Evolutionary conservation across 2,329 filamentous ascomycete genomes (phyloP).

Genomic region (Ophiostoma himal-ulmi): DNA sequence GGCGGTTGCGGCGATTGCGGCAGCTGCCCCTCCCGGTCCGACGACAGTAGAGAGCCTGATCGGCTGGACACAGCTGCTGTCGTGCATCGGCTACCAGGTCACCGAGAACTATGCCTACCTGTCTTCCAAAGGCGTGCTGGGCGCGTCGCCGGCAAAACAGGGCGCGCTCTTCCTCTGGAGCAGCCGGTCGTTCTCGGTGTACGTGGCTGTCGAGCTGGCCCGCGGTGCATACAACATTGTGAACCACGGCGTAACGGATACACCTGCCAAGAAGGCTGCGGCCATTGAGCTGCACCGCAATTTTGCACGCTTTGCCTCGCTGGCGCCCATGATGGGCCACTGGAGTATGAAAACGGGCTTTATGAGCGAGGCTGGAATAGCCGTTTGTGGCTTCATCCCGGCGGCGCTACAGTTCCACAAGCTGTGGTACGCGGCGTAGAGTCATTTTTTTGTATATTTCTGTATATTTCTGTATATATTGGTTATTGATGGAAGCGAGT

Average conservation of each 20-base stretch:
- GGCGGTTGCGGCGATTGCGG: conserved; percentile 29
- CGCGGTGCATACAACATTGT: conserved; percentile 45
- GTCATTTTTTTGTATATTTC: background rate
- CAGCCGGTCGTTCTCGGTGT: conserved; percentile 71
- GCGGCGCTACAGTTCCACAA: conserved; percentile 42
- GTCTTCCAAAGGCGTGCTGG: conserved; percentile 63
- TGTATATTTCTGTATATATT: background rate
- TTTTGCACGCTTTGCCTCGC: conserved; percentile 64
- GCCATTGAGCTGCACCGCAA: conserved; percentile 55
- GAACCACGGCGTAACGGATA: conserved; percentile 37
- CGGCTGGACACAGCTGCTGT: conserved; percentile 60
- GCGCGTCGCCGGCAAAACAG: conserved; percentile 51
- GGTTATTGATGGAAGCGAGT: background rate
- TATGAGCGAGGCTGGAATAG: conserved; percentile 39
- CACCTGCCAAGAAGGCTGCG: conserved; percentile 43
- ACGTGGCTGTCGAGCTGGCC: conserved; percentile 69
- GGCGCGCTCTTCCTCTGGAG: conserved; percentile 63
- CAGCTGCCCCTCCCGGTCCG: conserved; percentile 41
- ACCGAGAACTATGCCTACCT: conserved; percentile 83
- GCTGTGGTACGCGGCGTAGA: conserved; percentile 35
- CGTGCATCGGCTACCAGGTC: conserved; percentile 65
- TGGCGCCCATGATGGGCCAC: conserved; percentile 77
- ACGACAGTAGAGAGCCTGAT: conserved; percentile 43
- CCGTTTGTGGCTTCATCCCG: conserved; percentile 42
- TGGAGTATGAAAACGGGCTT: conserved; percentile 66